Percentiles rank a stretch among this genome's conserved stretches.
phyloP scores from a whole-genome alignment of 2,329 filamentous ascomycete species.

The Nothopassalora personata region DNA sequence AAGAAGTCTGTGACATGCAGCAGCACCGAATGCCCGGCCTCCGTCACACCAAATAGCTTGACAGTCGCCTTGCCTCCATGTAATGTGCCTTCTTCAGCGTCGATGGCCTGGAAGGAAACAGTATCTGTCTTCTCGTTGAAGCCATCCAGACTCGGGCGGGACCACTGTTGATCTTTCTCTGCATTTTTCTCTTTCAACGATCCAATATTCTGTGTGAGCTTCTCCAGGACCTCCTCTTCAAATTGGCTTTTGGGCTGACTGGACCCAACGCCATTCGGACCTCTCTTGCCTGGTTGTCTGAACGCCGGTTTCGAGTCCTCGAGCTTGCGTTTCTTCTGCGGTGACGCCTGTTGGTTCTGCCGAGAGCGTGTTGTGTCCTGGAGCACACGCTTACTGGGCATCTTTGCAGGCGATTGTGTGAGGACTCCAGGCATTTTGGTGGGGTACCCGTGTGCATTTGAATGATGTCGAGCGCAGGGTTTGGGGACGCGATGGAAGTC shows the following conservation, averaged over 20 bases:
- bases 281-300: conserved; percentile 49
- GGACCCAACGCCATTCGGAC: conserved; percentile 55
- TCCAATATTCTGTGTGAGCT: conserved; percentile 88
- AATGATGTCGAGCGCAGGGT: background rate
- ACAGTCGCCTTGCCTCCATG: conserved; percentile 71
- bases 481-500: conserved; percentile 1
- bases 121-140: conserved; percentile 62
- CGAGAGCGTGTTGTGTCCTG: conserved; percentile 42
- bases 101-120: conserved; percentile 92
- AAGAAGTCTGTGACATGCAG: conserved; percentile 93
- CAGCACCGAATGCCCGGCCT: conserved; percentile 82
- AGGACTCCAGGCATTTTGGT: conserved; percentile 32
- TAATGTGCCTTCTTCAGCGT: conserved; percentile 82
- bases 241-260: conserved; percentile 86
- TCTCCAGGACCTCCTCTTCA: conserved; percentile 89
- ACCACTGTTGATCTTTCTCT: conserved; percentile 93
- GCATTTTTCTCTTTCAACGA: conserved; percentile 79
- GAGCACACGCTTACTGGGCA: conserved; percentile 44
- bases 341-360: conserved; percentile 43
- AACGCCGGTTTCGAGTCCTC: conserved; percentile 60
- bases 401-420: conserved; percentile 25
- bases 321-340: conserved; percentile 78
- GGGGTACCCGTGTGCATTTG: background rate
- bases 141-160: conserved; percentile 55
- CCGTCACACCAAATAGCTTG: conserved; percentile 90